These are phyloP conservation scores for Colletotrichum cuscutae DNA, from an alignment of 2,329 filamentous ascomycete species.

Conservation along the genomic window DNA sequence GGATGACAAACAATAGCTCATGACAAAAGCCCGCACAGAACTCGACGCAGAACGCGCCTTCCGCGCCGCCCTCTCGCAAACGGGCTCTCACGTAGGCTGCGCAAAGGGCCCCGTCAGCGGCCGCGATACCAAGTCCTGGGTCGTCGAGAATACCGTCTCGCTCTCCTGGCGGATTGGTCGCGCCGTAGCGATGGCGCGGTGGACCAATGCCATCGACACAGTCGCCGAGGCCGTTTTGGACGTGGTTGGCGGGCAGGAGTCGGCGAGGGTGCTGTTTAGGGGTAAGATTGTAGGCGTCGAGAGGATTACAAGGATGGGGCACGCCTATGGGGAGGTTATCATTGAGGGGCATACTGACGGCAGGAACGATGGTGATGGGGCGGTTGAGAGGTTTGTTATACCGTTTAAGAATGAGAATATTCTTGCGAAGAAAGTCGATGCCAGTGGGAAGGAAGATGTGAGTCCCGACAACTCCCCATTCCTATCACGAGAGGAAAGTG, in stretches of 20 bases:
- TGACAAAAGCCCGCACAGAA: conserved; percentile 59
- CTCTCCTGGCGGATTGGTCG: conserved; percentile 54
- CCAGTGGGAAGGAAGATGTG: conserved; percentile 44
- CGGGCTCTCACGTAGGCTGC: conserved; percentile 63
- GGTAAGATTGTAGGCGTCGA: conserved; percentile 73
- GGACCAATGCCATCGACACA: conserved; percentile 54
- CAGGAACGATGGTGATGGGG: conserved; percentile 38
- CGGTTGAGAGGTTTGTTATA: conserved; percentile 62
- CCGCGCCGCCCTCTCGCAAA: conserved; percentile 61
- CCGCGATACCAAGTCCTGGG: conserved; percentile 60
- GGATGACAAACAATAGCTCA: conserved; percentile 37
- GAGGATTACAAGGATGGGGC: conserved; percentile 64
- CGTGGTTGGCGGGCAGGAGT: conserved; percentile 63
- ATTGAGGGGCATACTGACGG: conserved; percentile 53
- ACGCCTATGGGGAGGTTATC: conserved; percentile 69
- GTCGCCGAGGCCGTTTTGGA: conserved; percentile 68
- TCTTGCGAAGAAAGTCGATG: conserved; percentile 56
- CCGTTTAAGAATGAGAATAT: conserved; percentile 83
- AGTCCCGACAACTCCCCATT: not conserved
- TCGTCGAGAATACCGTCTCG: conserved; percentile 56
- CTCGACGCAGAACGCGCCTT: conserved; percentile 60
- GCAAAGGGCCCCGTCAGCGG: conserved; percentile 61
- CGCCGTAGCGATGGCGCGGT: conserved; percentile 37
- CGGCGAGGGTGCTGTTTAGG: conserved; percentile 67
- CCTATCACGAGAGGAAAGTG: too few species aligned